Conservation (phyloP, 129 eudicot genomes). For the Erigeron canadensis region DNA sequence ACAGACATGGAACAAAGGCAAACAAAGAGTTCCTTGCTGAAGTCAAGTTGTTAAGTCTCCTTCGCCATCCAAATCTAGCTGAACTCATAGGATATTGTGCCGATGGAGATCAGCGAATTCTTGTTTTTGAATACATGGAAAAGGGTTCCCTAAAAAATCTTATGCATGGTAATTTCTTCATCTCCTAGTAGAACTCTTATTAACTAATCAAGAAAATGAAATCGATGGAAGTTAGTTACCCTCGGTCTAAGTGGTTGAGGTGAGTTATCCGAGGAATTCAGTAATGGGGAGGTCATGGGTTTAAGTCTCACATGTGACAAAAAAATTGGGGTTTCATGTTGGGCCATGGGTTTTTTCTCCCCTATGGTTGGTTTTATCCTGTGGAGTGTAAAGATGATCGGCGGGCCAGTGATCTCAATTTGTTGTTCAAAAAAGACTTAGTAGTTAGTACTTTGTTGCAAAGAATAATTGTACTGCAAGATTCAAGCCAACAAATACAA, state of each 20-base stretch:
- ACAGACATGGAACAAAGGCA: slow-evolving; percentile 62
- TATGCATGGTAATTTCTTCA: slow-evolving; percentile 48
- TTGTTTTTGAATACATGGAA: slow-evolving; percentile 62
- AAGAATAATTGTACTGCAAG: no score
- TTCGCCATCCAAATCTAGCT: slow-evolving; percentile 62
- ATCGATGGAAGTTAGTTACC: not conserved
- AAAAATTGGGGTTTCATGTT: no score
- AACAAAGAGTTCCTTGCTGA: slow-evolving; percentile 63
- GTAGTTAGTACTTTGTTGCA: no score
- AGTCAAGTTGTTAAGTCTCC: slow-evolving; percentile 51
- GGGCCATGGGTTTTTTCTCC: no score
- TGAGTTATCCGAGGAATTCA: no score
- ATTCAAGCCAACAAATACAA: no score
- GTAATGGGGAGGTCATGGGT: no score
- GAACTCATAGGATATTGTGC: slow-evolving; percentile 68
- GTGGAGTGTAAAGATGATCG: no score
- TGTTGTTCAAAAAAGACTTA: no score
- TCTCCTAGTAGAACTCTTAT: not conserved
- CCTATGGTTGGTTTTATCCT: no score
- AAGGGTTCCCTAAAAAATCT: slow-evolving; percentile 44
- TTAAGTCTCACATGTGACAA: no score
- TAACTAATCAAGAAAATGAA: not conserved
- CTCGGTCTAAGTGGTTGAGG: not conserved
- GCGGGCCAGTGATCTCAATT: no score
- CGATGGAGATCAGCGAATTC: slow-evolving; percentile 78